These are phyloP conservation scores for Calcarisporium arbuscula DNA, from an alignment of 2,329 filamentous ascomycete genomes.

Conservation along the genomic window DNA sequence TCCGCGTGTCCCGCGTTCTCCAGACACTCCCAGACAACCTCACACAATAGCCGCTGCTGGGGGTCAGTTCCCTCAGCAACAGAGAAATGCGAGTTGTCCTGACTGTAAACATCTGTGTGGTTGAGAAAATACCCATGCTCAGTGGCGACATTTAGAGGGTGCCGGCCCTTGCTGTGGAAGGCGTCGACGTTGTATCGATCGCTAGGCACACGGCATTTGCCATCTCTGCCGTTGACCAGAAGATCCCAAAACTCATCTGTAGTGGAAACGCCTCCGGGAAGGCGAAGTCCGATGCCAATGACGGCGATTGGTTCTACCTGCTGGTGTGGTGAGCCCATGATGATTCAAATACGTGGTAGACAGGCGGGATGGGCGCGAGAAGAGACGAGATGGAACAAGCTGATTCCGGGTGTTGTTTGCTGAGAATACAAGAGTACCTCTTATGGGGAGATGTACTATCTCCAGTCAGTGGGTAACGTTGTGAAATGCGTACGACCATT, in stretches of 20 bases:
- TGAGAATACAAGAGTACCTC: too few relatives aligned
- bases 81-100: constrained; percentile 1
- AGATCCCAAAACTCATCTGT: constrained; percentile 22
- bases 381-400: too few relatives aligned
- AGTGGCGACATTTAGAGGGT: constrained; percentile 7
- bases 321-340: too few relatives aligned
- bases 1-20: constrained; percentile 4
- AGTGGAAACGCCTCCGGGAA: constrained; percentile 22
- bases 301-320: constrained; percentile 25
- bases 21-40: constrained; percentile 22
- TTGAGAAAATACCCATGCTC: constrained; percentile 20
- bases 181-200: constrained; percentile 19
- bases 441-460: too few relatives aligned
- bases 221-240: constrained; percentile 19
- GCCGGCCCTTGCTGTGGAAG: constrained; percentile 12
- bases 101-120: neutral
- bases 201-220: constrained; percentile 17
- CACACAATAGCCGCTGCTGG: constrained; percentile 20
- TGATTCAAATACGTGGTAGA: too few relatives aligned
- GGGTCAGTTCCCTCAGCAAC: constrained; percentile 17
- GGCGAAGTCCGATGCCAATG: constrained; percentile 22
- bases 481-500: too few relatives aligned
- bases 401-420: too few relatives aligned
- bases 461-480: too few relatives aligned
- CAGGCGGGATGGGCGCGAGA: too few relatives aligned